Base-by-base conservation (phyloP, 2,329 filamentous ascomycete species). In the Fusarium begoniae region DNA sequence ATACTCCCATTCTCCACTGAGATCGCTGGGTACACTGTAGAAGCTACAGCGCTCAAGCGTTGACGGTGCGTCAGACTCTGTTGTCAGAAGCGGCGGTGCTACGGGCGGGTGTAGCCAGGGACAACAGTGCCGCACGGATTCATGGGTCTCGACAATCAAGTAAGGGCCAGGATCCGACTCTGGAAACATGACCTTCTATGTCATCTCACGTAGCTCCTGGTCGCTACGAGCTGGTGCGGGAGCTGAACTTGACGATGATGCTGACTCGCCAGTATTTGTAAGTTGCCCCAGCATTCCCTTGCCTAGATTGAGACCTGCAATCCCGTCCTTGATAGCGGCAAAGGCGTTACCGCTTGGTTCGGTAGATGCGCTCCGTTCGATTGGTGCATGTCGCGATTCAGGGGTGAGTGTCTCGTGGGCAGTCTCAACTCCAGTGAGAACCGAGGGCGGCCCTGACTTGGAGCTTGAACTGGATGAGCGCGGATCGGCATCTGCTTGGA, bases 401-500 rank as follows among this genome's bases (percentile, higher is more conserved):
- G 85, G 85, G 4, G 86, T 89, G 26, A 89, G 78, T 10, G 85
- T 84, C 48, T 87, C 84, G 63, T 91, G 85, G 2, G 88, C 86
- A 3, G 87, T 89, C 78, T 93, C 90, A 8, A 92, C 85, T 0
- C 87, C 87, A 2, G 87, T 83, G 24, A 93, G 81, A 8, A 92
- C 89, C 3, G 90, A 90, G 41, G 86, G 85, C 70, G 82, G 85
- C 5, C 79, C 78, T 8, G 81, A 79, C 54, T 81, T 82, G 5
- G 85, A 81, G 35, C 82, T 85, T 17, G 77, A 71, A 20, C 69
- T 63, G 32, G 80, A 63, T 63, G 80, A 54, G 67, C 78, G 47
- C 57, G 80, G 40, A 72, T 76, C 58, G 72, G 81, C 64, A 50
- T 79, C 75, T 38, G 73, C 53, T 62, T 78, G 66, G 22, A 77